These are phyloP conservation scores for Hemileia vastatrix DNA, from an alignment of 1,284 basidiomycete genomes.

Conservation along the genomic window DNA sequence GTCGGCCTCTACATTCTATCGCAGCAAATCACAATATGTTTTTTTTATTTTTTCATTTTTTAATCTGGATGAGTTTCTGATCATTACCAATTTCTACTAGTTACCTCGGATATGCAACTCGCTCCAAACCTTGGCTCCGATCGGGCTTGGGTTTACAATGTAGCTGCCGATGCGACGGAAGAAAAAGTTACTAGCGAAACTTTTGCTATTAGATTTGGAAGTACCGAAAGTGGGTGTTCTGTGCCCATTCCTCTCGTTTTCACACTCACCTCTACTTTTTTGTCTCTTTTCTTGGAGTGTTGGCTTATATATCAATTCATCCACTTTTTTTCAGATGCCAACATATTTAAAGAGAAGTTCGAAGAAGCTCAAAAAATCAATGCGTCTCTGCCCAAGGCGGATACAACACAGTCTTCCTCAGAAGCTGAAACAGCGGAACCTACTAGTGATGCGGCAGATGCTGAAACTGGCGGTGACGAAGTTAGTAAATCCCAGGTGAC, in stretches of 20 bases:
- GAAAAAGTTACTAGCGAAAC: slow-evolving; percentile 76
- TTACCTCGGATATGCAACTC: slow-evolving; percentile 81
- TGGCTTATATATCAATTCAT: slow-evolving; percentile 12
- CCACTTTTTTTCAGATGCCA: slow-evolving; percentile 57
- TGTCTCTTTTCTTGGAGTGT: neutral
- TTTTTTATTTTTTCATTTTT: too few relatives aligned
- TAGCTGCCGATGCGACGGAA: slow-evolving; percentile 77
- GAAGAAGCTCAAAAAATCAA: slow-evolving; percentile 72
- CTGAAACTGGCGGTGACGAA: slow-evolving; percentile 26
- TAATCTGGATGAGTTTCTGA: neutral
- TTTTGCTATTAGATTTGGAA: slow-evolving; percentile 95
- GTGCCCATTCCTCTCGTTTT: neutral
- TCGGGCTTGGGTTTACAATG: slow-evolving; percentile 99
- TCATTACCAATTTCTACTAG: slow-evolving; percentile 47
- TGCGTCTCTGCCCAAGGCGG: slow-evolving; percentile 46
- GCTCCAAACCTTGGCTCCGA: slow-evolving; percentile 98
- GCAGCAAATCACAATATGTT: too few relatives aligned
- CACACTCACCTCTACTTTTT: neutral
- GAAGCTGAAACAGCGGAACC: slow-evolving; percentile 37
- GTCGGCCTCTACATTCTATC: slow-evolving; percentile 44
- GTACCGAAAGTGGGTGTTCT: slow-evolving; percentile 71
- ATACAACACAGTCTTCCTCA: slow-evolving; percentile 34
- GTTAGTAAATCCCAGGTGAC: slow-evolving; percentile 17
- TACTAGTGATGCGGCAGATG: slow-evolving; percentile 9
- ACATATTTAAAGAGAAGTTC: slow-evolving; percentile 75